phyloP scores from a whole-genome alignment of 2,329 filamentous ascomycete species.

The Fusarium ramigenum region DNA sequence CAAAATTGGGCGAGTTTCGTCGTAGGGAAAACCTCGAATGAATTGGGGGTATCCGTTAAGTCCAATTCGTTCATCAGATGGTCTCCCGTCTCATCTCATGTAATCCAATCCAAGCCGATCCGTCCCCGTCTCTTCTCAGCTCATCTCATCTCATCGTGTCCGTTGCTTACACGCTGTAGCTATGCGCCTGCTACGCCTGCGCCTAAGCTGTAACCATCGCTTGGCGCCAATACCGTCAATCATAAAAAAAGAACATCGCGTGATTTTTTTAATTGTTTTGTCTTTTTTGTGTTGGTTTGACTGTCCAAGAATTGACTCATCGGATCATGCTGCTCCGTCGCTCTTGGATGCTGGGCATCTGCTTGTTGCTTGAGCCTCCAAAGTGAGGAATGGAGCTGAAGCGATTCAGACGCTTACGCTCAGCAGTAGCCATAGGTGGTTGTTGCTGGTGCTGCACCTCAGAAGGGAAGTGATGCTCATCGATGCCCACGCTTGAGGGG shows the following conservation, averaged over 20 bases:
- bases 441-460: slow-evolving; percentile 27
- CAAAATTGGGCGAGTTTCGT: slow-evolving; percentile 21
- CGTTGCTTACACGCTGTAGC: slow-evolving; percentile 29
- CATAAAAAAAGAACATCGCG: slow-evolving; percentile 33
- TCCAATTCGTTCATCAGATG: slow-evolving; percentile 29
- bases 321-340: slow-evolving; percentile 55
- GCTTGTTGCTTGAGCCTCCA: slow-evolving; percentile 51
- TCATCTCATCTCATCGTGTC: slow-evolving; percentile 27
- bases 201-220: slow-evolving; percentile 21
- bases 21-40: slow-evolving; percentile 25
- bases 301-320: slow-evolving; percentile 34
- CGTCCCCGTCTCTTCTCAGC: slow-evolving; percentile 33
- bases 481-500: slow-evolving; percentile 41
- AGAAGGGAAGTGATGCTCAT: slow-evolving; percentile 34
- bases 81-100: slow-evolving; percentile 34
- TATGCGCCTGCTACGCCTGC: slow-evolving; percentile 34
- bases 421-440: slow-evolving; percentile 25
- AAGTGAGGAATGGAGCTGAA: slow-evolving; percentile 67
- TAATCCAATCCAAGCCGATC: slow-evolving; percentile 30
- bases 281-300: slow-evolving; percentile 22
- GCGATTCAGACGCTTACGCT: slow-evolving; percentile 62
- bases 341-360: slow-evolving; percentile 49
- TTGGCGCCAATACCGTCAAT: slow-evolving; percentile 40
- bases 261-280: slow-evolving; percentile 20
- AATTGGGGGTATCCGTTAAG: slow-evolving; percentile 38